phyloP scores from a whole-genome alignment of 805 yeast species.

The Ascoidea rubescens region DNA sequence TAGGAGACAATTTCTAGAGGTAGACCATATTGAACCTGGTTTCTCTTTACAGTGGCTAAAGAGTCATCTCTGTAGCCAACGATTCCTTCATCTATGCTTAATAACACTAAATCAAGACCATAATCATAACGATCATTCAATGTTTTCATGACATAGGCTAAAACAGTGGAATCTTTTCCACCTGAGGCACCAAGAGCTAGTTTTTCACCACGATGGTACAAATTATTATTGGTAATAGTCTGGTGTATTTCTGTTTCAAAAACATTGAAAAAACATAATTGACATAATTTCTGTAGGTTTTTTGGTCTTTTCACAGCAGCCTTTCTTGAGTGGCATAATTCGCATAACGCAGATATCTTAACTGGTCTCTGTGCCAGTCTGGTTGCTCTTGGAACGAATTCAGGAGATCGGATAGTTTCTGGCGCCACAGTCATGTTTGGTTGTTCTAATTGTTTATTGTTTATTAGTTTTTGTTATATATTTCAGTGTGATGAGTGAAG shows the following conservation, averaged over 20 bases:
- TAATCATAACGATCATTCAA: conserved; percentile 80
- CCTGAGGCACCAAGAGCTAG: conserved; percentile 99
- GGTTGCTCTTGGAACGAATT: no score
- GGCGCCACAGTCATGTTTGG: no score
- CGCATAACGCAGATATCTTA: conserved; percentile 45
- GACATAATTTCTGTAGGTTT: conserved; percentile 79
- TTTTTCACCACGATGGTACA: conserved; percentile 69
- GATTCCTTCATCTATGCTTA: conserved; percentile 93
- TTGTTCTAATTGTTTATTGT: no score
- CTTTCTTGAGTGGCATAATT: conserved; percentile 67
- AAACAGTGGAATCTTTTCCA: conserved; percentile 94
- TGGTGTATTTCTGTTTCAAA: conserved; percentile 94
- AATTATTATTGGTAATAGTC: conserved; percentile 56
- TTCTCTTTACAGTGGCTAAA: conserved; percentile 89
- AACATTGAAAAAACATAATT: conserved; percentile 75
- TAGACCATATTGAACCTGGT: conserved; percentile 72
- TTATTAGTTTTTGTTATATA: no score
- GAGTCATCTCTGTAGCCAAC: conserved; percentile 96
- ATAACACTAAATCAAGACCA: conserved; percentile 69
- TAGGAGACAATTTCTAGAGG: conserved; percentile 75
- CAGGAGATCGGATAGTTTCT: no score
- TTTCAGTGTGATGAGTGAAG: no score
- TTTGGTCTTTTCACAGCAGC: conserved; percentile 90
- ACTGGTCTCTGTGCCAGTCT: not conserved
- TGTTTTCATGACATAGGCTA: conserved; percentile 77